Evolutionary conservation across 192 early-diverging fungal species (phyloP), one percentile per base, ranked within the genome.

Genomic region (Gaertneriomyces sp.): DNA sequence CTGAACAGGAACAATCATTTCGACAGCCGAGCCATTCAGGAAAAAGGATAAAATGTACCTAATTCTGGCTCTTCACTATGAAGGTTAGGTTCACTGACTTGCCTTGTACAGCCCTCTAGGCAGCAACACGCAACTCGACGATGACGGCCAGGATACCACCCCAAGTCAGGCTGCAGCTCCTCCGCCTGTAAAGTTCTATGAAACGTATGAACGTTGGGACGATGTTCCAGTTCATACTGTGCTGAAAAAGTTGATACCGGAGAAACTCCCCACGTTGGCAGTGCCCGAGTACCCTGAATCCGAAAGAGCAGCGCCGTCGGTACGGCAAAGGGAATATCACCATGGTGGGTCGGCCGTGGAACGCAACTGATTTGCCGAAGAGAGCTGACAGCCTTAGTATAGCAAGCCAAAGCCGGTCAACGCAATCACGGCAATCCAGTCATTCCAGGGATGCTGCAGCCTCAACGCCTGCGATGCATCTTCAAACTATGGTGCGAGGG

Each of bases 201-300:
- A 47, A 12, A n/a, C 47, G 9, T 63, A 49, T 45, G 33, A 45
- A 6, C 53, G 53, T 53, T 63, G 25, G 19, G 61, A 63, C 33
- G 61, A 63, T 19, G 61, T 63, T 14, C 61, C 61, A 11, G 53
- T 63, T 52, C 61, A 45, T 4, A 63, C 61, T 9, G 47, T 63
- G 9, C 42, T 63, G 20, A 52, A 63, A 33, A 12, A 63, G 33
- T 10, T 63, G 3, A 19, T 20, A 9, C 46, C 42, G 17, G 61
- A 53, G 9, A 16, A 63, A n/a, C 40, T 60, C 5, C 5, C 16
- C 4, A 14, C 54, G 3, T 14, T 56, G 20, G 54, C 17, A 14
- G n/a, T 38, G 5, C 16, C 17, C 17, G 54, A 16, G 33, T 56
- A 56, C 54, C 54, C 54, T 33, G 54, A 56, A 33, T 33, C 25